A percentile compares a stretch with the other conserved stretches of the same genome.
Evolutionary conservation across 2,329 filamentous ascomycete genomes (phyloP).

Genomic region (Cladosporium sp.): DNA sequence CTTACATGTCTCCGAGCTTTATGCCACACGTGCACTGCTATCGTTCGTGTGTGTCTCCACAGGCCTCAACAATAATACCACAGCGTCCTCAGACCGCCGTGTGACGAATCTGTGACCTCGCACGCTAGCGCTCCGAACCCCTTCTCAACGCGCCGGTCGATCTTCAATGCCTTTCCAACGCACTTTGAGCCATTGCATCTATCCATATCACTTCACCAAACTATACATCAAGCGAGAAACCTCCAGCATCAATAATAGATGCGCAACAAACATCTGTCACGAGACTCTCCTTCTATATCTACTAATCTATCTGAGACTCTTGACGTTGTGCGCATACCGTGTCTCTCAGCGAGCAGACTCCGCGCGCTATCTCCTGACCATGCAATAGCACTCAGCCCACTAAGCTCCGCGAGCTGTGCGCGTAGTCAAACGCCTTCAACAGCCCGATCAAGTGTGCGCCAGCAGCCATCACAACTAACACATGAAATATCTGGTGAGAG

Average conservation of each 20-base stretch:
- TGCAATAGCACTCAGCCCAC: not conserved
- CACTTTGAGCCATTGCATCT: not conserved
- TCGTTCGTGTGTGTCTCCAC: conserved; percentile 2
- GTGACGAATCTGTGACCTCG: conserved; percentile 11
- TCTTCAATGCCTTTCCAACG: not conserved
- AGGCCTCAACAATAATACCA: conserved; percentile 9
- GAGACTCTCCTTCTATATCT: not conserved
- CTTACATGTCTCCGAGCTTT: not conserved
- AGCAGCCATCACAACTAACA: conserved; percentile 82
- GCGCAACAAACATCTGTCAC: not conserved
- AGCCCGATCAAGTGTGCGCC: conserved; percentile 78
- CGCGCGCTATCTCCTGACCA: conserved; percentile 4
- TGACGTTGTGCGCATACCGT: not conserved
- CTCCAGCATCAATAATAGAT: not conserved
- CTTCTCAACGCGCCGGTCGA: conserved; percentile 10
- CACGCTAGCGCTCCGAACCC: conserved; percentile 3
- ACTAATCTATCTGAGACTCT: not conserved
- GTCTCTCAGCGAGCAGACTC: not conserved
- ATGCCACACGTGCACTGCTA: not conserved
- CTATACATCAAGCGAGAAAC: not conserved
- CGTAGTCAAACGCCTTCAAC: conserved; percentile 80
- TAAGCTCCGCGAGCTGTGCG: conserved; percentile 53
- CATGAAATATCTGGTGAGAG: conserved; percentile 95
- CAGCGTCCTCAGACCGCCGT: not conserved
- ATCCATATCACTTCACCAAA: not conserved